Conservation (phyloP, 768 basidiomycete genomes). For the Tremella yokohamensis region DNA sequence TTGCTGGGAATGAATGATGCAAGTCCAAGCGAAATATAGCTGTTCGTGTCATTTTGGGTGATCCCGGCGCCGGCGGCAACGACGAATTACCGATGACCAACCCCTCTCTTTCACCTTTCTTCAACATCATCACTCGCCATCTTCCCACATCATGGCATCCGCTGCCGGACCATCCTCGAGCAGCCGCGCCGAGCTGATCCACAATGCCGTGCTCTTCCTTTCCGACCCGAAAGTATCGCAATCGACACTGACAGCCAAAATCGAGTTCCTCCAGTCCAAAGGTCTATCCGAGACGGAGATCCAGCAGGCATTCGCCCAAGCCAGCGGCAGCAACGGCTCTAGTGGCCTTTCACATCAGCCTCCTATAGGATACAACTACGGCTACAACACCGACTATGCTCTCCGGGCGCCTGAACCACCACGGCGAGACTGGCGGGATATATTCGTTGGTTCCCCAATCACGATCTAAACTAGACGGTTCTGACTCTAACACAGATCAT, state of each 20-base stretch:
- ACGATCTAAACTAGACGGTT: too few species aligned
- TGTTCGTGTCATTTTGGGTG: too few species aligned
- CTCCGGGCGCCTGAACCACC: constrained; percentile 54
- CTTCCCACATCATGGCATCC: too few species aligned
- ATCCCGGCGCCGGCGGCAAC: too few species aligned
- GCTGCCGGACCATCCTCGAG: background rate
- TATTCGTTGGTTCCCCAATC: constrained; percentile 66
- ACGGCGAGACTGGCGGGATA: constrained; percentile 91
- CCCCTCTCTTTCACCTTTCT: too few species aligned
- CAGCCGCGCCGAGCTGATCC: constrained; percentile 65
- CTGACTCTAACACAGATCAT: constrained; percentile 65
- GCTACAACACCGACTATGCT: constrained; percentile 10
- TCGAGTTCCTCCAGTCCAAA: constrained; percentile 94
- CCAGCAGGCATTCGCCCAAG: constrained; percentile 64
- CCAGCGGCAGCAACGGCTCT: background rate
- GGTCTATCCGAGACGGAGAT: constrained; percentile 80
- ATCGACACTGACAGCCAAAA: constrained; percentile 74
- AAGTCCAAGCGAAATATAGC: too few species aligned
- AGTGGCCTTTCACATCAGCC: background rate
- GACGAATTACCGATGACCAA: too few species aligned
- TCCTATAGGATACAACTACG: background rate
- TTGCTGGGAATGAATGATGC: too few species aligned
- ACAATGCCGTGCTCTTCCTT: constrained; percentile 78
- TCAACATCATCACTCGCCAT: too few species aligned
- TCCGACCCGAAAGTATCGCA: constrained; percentile 66